Evolutionary conservation across 257 asterid species (phyloP), one percentile per base, ranked within the genome.

Genomic region (Lycium ferocissimum): DNA sequence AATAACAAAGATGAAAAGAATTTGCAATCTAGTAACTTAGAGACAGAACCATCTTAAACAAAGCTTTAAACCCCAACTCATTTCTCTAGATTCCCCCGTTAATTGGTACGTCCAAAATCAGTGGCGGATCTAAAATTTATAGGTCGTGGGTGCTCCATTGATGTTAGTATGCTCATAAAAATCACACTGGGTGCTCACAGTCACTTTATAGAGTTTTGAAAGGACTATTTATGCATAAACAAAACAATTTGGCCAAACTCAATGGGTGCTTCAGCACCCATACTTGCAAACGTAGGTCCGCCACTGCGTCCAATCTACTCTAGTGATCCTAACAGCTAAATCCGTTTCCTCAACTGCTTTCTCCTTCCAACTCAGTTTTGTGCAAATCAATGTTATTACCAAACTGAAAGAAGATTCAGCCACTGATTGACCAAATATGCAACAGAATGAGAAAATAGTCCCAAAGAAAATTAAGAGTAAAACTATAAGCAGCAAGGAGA

Each of bases 1-100:
- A 49, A 49, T 4, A 75, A 22, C 15, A 11, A 73, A n/a, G 18
- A 47, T 47, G 58, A 73, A 43, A 47, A 47, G 1, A 20, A 0
- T 73, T 73, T 45, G 17, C 22, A 45, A 57, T n/a, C n/a, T 20
- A 78, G 65, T n/a, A 72, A 72, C 80, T 26, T 78, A 8, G 45
- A 75, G 22, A 51, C 65, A 7, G 47, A 54, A 78, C 65, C 47
- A 53, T 26, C 47, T 53, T 53, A 13, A 76, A 51, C 40, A 76
- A 76, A 53, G 26, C 18, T n/a, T n/a, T n/a, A n/a, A n/a, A n/a
- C n/a, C n/a, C n/a, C n/a, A n/a, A n/a, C n/a, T n/a, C n/a, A n/a
- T n/a, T n/a, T n/a, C n/a, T n/a, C n/a, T n/a, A n/a, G n/a, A n/a
- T n/a, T n/a, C n/a, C n/a, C n/a, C n/a, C n/a, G n/a, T n/a, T n/a